Evolutionary conservation across 176 grass and related monocot species (phyloP).

Genomic region (Eremochloa ophiuroides): DNA sequence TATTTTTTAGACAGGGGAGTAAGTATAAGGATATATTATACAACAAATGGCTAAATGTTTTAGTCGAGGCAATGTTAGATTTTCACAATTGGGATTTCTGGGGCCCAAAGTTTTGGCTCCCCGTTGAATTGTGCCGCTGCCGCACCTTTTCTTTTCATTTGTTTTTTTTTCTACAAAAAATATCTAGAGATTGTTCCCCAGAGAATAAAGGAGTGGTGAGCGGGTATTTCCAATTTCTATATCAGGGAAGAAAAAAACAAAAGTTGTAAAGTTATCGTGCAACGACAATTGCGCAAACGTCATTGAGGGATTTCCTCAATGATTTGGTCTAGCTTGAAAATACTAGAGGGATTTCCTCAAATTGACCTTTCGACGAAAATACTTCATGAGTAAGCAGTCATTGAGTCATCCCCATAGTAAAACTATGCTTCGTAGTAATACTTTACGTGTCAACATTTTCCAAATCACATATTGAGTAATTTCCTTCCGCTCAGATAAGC

Average conservation of each 20-base stretch:
- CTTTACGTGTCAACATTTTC: no score
- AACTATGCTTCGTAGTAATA: no score
- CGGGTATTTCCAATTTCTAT: background rate
- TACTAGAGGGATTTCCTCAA: no score
- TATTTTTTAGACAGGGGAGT: no score
- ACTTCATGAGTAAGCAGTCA: background rate
- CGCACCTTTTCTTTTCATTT: background rate
- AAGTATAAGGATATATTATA: no score
- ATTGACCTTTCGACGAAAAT: background rate
- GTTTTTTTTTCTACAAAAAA: background rate
- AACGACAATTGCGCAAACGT: background rate
- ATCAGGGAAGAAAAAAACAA: background rate
- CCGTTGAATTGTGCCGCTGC: background rate
- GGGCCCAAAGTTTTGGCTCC: slow-evolving; percentile 7
- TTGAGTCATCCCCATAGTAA: background rate
- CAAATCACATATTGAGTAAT: no score
- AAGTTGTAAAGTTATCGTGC: background rate
- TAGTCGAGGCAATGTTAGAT: background rate
- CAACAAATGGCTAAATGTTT: background rate
- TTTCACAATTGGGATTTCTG: background rate
- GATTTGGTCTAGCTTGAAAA: background rate
- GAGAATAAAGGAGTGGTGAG: background rate
- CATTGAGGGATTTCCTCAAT: no score
- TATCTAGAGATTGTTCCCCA: background rate
- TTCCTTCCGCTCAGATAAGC: no score